Evolutionary conservation across 176 grass and related monocot genomes (phyloP).

Genomic region (Neostapfia colusana): DNA sequence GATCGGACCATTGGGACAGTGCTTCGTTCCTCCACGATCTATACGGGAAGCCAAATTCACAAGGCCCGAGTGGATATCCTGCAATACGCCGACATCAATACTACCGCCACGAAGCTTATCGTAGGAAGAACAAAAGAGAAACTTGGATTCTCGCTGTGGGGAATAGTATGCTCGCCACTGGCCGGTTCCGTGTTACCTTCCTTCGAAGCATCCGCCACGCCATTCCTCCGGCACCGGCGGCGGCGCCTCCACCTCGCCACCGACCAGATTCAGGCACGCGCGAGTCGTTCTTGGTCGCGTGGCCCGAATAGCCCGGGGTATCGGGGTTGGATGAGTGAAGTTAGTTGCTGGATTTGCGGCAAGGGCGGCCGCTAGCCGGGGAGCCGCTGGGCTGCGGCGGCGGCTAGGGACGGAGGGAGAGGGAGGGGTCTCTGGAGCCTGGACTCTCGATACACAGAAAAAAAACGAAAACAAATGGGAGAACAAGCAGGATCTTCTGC

Average conservation of each 20-base stretch:
- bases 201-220: constrained; percentile 54
- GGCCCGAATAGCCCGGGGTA: background rate
- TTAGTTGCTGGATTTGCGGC: background rate
- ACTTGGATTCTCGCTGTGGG: background rate
- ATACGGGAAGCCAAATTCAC: constrained; percentile 26
- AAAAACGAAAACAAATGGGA: background rate
- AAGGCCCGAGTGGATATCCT: constrained; percentile 46
- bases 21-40: constrained; percentile 21
- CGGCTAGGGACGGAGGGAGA: background rate
- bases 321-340: background rate
- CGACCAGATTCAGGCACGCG: constrained; percentile 14
- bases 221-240: constrained; percentile 28
- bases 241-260: background rate
- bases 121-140: background rate
- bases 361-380: background rate
- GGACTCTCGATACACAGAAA: too few species aligned
- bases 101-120: background rate
- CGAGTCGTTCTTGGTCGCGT: too few species aligned
- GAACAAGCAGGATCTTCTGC: background rate
- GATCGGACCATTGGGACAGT: constrained; percentile 26
- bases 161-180: background rate
- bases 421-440: background rate
- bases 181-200: constrained; percentile 36
- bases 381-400: background rate
- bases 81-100: background rate